A percentile compares a stretch with the other conserved stretches of the same genome.
Conservation (phyloP, 176 grass and related monocot species). For the Oryza nivara region DNA sequence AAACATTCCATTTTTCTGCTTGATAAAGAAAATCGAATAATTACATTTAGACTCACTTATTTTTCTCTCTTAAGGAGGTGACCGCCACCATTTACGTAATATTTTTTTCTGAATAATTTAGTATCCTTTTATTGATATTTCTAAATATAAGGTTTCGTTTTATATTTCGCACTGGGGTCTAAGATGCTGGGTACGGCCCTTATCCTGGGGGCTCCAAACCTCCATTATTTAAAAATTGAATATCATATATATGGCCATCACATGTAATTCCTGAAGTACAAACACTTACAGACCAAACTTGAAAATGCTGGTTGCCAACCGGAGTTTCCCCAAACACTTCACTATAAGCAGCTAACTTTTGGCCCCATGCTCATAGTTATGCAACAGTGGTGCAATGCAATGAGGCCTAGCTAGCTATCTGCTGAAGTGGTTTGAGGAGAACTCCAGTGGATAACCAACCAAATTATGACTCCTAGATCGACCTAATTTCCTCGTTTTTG, state of each 20-base stretch:
- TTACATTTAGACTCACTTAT: too few species aligned
- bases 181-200: too few species aligned
- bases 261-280: background rate
- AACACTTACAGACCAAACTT: background rate
- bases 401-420: background rate
- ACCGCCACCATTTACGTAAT: too few species aligned
- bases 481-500: background rate
- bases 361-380: background rate
- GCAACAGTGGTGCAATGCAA: conserved; percentile 7
- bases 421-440: conserved; percentile 51
- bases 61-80: too few species aligned
- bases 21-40: too few species aligned
- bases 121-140: too few species aligned
- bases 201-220: too few species aligned
- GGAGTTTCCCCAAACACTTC: conserved; percentile 60
- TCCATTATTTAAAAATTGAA: background rate
- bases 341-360: background rate
- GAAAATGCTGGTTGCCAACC: background rate
- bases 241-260: background rate
- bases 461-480: conserved; percentile 10
- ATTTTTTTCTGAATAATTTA: too few species aligned
- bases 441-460: conserved; percentile 47
- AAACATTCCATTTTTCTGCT: too few species aligned
- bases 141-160: too few species aligned
- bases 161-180: too few species aligned